These are phyloP conservation scores for Pyrenopolyporus hunteri DNA, from an alignment of 495 filamentous ascomycete species.

Conservation along the genomic window DNA sequence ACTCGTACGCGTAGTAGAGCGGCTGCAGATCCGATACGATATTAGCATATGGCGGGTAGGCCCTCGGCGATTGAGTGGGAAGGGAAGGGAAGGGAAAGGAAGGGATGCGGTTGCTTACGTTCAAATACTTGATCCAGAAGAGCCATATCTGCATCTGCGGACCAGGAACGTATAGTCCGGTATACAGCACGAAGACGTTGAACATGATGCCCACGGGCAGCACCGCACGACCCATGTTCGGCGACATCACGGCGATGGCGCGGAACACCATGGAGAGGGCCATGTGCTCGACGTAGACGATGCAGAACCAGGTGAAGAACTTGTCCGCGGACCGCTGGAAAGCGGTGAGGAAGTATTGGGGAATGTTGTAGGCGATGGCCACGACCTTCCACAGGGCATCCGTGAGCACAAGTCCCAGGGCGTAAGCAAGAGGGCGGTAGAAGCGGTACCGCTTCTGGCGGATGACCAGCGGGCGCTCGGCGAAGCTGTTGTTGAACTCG, in stretches of 20 bases:
- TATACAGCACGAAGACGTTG: slow-evolving; percentile 76
- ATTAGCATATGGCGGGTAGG: too few species aligned
- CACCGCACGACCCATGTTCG: slow-evolving; percentile 74
- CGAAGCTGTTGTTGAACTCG: slow-evolving; percentile 68
- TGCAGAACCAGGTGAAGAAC: slow-evolving; percentile 68
- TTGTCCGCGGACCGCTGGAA: slow-evolving; percentile 58
- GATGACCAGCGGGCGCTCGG: slow-evolving; percentile 66
- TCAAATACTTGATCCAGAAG: slow-evolving; percentile 79
- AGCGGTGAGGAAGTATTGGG: slow-evolving; percentile 63
- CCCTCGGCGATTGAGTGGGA: too few species aligned
- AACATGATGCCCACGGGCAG: slow-evolving; percentile 72
- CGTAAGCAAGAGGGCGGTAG: slow-evolving; percentile 67
- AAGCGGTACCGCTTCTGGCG: slow-evolving; percentile 70
- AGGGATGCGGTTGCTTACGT: slow-evolving; percentile 46
- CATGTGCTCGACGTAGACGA: slow-evolving; percentile 60
- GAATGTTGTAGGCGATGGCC: slow-evolving; percentile 58
- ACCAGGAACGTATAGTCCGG: slow-evolving; percentile 76
- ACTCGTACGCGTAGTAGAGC: slow-evolving; percentile 82
- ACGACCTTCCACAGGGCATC: slow-evolving; percentile 64
- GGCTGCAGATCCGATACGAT: slow-evolving; percentile 53
- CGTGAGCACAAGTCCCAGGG: slow-evolving; percentile 61
- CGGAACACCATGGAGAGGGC: slow-evolving; percentile 67
- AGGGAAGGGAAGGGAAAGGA: too few species aligned
- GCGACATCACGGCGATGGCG: slow-evolving; percentile 70
- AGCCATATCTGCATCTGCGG: slow-evolving; percentile 82